Base-by-base conservation (phyloP, 805 yeast genomes). In the Candida ulmi region DNA sequence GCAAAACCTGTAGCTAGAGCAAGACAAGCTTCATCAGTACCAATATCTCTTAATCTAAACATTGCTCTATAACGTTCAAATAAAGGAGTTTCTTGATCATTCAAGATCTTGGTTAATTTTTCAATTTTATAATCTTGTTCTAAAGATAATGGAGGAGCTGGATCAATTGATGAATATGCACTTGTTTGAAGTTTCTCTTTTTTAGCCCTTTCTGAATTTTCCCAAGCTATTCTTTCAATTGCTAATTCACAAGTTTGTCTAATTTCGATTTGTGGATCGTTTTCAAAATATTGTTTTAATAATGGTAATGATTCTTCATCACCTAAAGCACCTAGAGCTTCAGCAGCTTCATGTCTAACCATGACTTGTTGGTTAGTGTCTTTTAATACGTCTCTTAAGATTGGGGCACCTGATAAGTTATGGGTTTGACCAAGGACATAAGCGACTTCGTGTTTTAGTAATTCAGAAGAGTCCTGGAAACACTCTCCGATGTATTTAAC, bases 311-410 rank as follows among this genome's bases (percentile, higher is more conserved):
- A 83, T 6, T 76, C 82, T 30, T 65, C 62, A 61, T 88, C 95
- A 35, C 95, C 95, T 38, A 93, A 70, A 33, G 99, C 99, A 45
- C 99, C 99, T 40, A 93, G 71, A 32, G 98, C 99, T 65, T 93
- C 99, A 8, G 99, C 99, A 15, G 99, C 99, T 64, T 93, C 99
- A 62, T 93, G 99, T 63, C 99, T 83, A 28, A 93, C 99, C 98
- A 93, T 93, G 44, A 85, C 71, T 58, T 85, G 93, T 68, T 91
- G 98, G 50, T 69, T 70, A 13, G 59, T 55, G 60, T 82, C 80
- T 36, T 66, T 63, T 53, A 93, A 72, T 17, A 88, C 95, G 8
- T 72, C 71, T 60, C 87, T 75, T 44, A 93, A 72, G 36, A 78
- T 71, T 36, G 86, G 83, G 44, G 91, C 85, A 42, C 96, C 88